Evolutionary conservation across 305 asterid genomes (phyloP).

Genomic region (Fraxinus greggii): DNA sequence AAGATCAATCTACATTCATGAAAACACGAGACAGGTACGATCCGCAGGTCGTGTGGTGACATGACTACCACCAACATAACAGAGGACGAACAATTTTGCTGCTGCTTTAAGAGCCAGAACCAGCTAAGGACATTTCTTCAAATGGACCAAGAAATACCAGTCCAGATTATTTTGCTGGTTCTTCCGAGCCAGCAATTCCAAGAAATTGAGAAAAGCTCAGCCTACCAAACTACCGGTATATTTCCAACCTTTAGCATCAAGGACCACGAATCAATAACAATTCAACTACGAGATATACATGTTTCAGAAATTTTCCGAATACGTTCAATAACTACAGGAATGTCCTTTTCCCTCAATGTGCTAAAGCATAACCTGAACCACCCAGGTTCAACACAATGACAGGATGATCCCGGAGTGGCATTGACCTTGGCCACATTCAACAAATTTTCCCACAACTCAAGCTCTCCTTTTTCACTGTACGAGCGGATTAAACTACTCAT

Average conservation of each 20-base stretch:
- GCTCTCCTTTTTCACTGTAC: slow-evolving; percentile 56
- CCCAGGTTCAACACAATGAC: slow-evolving; percentile 61
- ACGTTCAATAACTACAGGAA: slow-evolving; percentile 42
- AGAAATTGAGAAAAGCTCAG: background rate
- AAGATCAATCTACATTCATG: background rate
- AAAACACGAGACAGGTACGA: background rate
- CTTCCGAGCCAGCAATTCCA: background rate
- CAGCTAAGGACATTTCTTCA: background rate
- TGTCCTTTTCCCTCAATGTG: slow-evolving; percentile 36
- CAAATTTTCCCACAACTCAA: slow-evolving; percentile 55
- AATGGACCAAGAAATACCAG: background rate
- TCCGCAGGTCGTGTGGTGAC: background rate
- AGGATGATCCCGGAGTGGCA: slow-evolving; percentile 54
- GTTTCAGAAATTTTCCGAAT: slow-evolving; percentile 41
- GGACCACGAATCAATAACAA: slow-evolving; percentile 1
- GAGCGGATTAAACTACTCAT: slow-evolving; percentile 52
- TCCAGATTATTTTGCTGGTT: background rate
- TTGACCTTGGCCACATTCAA: slow-evolving; percentile 43
- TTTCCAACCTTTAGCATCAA: slow-evolving; percentile 2
- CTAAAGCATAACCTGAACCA: slow-evolving; percentile 56
- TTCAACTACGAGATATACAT: slow-evolving; percentile 38
- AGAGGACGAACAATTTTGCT: background rate
- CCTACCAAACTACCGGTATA: background rate
- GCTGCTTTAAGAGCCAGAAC: background rate
- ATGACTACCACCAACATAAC: background rate